phyloP scores from a whole-genome alignment of 2,329 filamentous ascomycete species.

The Mycosphaerella sp. region DNA sequence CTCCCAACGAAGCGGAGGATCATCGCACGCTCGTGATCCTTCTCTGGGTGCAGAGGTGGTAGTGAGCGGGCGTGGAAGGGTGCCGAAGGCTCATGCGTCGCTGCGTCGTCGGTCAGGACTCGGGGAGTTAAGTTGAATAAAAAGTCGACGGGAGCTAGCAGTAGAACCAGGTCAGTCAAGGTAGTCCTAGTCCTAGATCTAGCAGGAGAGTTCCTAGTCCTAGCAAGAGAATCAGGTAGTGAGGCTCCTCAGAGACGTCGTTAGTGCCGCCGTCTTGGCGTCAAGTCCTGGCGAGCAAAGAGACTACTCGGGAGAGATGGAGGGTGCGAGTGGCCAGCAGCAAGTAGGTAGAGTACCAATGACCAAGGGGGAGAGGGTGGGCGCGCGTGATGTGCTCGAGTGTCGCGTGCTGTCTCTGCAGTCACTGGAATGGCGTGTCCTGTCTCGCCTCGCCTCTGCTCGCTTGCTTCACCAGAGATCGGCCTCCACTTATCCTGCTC shows the following conservation, averaged over 20 bases:
- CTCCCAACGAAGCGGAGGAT: conserved; percentile 45
- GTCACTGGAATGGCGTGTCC: background rate
- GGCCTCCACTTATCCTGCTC: background rate
- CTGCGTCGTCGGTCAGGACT: background rate
- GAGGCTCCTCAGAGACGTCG: background rate
- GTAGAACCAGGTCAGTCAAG: background rate
- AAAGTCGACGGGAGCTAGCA: background rate
- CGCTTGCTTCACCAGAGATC: background rate
- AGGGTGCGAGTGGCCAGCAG: background rate
- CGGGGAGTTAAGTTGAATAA: background rate
- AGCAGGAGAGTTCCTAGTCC: background rate
- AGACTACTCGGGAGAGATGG: background rate
- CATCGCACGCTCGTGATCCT: conserved; percentile 29
- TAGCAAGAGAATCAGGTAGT: background rate
- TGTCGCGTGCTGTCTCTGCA: background rate
- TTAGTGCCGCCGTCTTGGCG: background rate
- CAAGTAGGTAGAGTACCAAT: background rate
- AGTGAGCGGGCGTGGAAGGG: conserved; percentile 3
- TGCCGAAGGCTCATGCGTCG: conserved; percentile 11
- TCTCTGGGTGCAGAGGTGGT: conserved; percentile 10
- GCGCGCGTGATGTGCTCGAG: background rate
- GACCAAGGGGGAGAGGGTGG: background rate
- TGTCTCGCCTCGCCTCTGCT: background rate
- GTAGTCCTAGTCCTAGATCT: background rate
- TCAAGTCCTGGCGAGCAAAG: background rate